Conservation (phyloP, 768 basidiomycete genomes). For the Chalciporus pseudorubinellus region DNA sequence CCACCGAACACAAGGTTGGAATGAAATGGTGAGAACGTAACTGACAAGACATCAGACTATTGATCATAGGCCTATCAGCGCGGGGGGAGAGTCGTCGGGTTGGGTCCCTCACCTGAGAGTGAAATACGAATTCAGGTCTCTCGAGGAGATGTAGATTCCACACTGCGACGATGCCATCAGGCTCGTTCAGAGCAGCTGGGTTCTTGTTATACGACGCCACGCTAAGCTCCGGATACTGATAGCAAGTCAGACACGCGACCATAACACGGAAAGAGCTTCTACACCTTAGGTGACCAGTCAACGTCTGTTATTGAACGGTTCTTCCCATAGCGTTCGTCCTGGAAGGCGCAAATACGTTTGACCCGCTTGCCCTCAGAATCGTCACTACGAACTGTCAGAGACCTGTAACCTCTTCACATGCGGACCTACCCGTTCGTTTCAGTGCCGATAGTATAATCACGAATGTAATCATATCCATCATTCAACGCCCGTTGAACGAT, state of each 20-base stretch:
- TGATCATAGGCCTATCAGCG: slow-evolving; percentile 4
- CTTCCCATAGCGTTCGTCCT: slow-evolving; percentile 86
- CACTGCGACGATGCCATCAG: slow-evolving; percentile 94
- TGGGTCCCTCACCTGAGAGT: slow-evolving; percentile 76
- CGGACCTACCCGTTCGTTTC: slow-evolving; percentile 75
- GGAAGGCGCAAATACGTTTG: slow-evolving; percentile 92
- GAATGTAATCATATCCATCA: slow-evolving; percentile 94
- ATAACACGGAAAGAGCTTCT: slow-evolving; percentile 4
- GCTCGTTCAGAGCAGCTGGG: slow-evolving; percentile 87
- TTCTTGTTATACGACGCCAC: slow-evolving; percentile 99
- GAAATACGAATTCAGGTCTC: slow-evolving; percentile 96
- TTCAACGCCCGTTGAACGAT: slow-evolving; percentile 93
- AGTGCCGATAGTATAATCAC: slow-evolving; percentile 90
- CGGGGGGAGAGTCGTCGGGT: not conserved
- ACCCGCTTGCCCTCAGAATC: slow-evolving; percentile 88
- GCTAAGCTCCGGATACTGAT: slow-evolving; percentile 90
- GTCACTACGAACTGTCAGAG: slow-evolving; percentile 51
- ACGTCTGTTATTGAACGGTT: slow-evolving; percentile 94
- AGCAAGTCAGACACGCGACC: not conserved
- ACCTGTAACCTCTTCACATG: not conserved
- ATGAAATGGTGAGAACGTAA: slow-evolving; percentile 96
- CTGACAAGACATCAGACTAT: slow-evolving; percentile 96
- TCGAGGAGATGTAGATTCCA: slow-evolving; percentile 97
- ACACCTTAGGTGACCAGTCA: slow-evolving; percentile 96
- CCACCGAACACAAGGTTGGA: slow-evolving; percentile 97